Conservation (phyloP, 176 grass and related monocot species). For the Puya raimondii region DNA sequence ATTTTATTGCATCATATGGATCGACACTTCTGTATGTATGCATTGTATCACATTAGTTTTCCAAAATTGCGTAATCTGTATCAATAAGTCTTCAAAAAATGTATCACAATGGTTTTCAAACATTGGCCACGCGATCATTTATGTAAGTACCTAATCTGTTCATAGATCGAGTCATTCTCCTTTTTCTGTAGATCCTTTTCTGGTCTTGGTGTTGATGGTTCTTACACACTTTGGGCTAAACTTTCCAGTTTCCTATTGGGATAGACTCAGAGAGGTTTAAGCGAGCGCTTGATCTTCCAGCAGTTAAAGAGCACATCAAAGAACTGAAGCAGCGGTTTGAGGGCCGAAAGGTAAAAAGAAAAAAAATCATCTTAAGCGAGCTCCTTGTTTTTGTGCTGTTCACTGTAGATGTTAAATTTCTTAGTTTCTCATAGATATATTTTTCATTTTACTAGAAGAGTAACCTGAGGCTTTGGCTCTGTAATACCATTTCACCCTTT, state of each 20-base stretch:
- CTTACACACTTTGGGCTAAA: constrained; percentile 10
- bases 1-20: constrained; percentile 12
- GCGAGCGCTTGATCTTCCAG: constrained; percentile 52
- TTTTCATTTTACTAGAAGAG: neutral
- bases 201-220: no score
- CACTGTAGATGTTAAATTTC: neutral
- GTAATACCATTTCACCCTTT: no score
- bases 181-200: no score
- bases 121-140: no score
- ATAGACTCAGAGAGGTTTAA: constrained; percentile 99
- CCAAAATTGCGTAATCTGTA: no score
- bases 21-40: neutral
- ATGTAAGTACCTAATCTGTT: no score
- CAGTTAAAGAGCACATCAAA: constrained; percentile 67
- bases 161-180: neutral
- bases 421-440: neutral
- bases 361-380: neutral
- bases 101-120: no score
- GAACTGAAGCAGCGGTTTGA: constrained; percentile 34
- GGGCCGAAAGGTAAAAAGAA: constrained; percentile 74
- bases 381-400: neutral
- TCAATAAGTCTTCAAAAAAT: no score
- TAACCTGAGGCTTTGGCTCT: no score
- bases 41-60: no score
- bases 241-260: constrained; percentile 99